phyloP scores from a whole-genome alignment of 345 rosid genomes.

The Citrus sp. region DNA sequence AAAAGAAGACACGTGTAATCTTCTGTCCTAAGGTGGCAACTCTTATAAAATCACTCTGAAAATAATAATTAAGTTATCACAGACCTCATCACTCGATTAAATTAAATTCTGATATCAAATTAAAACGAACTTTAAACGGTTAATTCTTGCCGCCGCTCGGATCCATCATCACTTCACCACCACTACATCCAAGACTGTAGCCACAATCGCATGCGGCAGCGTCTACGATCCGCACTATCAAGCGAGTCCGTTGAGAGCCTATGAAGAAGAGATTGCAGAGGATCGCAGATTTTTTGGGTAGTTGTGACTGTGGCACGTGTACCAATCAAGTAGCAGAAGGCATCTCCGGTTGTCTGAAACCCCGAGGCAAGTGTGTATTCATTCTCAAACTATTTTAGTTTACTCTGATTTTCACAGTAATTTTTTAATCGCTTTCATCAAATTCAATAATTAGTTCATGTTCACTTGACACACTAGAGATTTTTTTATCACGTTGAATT shows the following conservation, averaged over 20 bases:
- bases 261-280: slow-evolving; percentile 44
- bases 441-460: background rate
- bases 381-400: background rate
- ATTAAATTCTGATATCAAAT: background rate
- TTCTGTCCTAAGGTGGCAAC: too few relatives aligned
- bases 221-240: background rate
- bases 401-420: background rate
- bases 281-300: slow-evolving; percentile 32
- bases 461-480: background rate
- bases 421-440: slow-evolving; percentile 10
- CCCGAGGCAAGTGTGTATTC: slow-evolving; percentile 18
- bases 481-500: slow-evolving; percentile 4
- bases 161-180: background rate
- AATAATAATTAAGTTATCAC: too few relatives aligned
- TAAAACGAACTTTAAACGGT: background rate
- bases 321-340: slow-evolving; percentile 8
- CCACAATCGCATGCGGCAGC: background rate
- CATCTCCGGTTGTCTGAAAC: slow-evolving; percentile 10
- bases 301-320: slow-evolving; percentile 28
- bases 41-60: too few relatives aligned
- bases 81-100: too few relatives aligned
- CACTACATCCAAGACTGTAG: background rate
- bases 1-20: too few relatives aligned
- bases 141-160: slow-evolving; percentile 22
- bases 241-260: slow-evolving; percentile 1